A percentile compares a stretch with the other conserved stretches of the same genome.
phyloP scores from a whole-genome alignment of 805 yeast genomes.

The Saccharomyces eubayanus region DNA sequence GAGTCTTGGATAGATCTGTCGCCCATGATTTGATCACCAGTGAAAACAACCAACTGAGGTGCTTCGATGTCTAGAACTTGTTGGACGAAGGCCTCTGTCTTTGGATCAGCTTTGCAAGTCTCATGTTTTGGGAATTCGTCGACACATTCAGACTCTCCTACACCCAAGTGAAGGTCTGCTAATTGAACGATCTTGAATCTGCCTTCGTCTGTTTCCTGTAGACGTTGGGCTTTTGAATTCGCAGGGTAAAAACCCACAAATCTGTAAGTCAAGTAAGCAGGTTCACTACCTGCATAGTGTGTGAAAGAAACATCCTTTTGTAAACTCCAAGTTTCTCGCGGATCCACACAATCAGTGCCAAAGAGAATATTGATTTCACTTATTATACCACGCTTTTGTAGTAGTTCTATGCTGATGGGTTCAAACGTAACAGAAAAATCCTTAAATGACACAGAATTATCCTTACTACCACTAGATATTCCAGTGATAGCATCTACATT shows the following conservation, averaged over 20 bases:
- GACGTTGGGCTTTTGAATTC: constrained; percentile 11
- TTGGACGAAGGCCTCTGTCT: constrained; percentile 55
- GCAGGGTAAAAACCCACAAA: background rate
- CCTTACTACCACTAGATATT: background rate
- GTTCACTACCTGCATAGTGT: constrained; percentile 2
- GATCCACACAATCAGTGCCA: constrained; percentile 68
- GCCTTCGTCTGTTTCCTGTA: constrained; percentile 34
- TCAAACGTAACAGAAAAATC: background rate
- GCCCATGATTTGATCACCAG: constrained; percentile 92
- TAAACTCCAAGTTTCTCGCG: constrained; percentile 62
- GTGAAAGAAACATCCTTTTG: constrained; percentile 1
- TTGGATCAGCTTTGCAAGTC: constrained; percentile 69
- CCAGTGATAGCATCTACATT: background rate
- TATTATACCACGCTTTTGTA: constrained; percentile 24
- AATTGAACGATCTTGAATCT: constrained; percentile 76
- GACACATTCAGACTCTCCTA: constrained; percentile 71
- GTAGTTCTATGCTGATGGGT: background rate
- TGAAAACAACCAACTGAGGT: constrained; percentile 78
- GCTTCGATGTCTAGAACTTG: constrained; percentile 60
- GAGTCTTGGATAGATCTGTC: constrained; percentile 64
- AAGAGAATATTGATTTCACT: constrained; percentile 62
- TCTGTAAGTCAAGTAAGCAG: constrained; percentile 10
- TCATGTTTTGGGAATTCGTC: constrained; percentile 56
- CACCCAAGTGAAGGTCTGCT: constrained; percentile 87
- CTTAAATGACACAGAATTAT: background rate